Percentiles rank a stretch among this genome's conserved stretches.
Evolutionary conservation across 75 land plant genomes (phyloP).

Genomic region (Azolla pinnata): DNA sequence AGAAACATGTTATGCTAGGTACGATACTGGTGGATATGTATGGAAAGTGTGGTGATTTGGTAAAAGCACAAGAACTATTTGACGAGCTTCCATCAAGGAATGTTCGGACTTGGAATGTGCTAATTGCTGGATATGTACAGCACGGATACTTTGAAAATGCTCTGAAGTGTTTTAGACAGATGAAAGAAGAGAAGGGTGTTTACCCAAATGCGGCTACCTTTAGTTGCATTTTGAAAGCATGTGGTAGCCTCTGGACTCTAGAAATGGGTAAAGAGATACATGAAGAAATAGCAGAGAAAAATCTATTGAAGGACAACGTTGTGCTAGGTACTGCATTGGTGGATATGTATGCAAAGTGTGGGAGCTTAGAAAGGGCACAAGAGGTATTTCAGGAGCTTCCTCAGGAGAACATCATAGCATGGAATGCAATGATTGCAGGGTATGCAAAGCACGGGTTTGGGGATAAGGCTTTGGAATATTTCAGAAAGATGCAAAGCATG

Average conservation of each 20-base stretch:
- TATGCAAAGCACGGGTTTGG: constrained; percentile 23
- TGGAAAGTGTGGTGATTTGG: constrained; percentile 31
- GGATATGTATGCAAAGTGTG: constrained; percentile 37
- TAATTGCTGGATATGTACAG: constrained; percentile 32
- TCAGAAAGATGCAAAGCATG: constrained; percentile 18
- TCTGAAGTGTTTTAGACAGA: constrained; percentile 23
- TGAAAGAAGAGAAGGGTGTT: constrained; percentile 14
- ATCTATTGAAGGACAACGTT: constrained; percentile 13
- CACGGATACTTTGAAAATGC: constrained; percentile 7
- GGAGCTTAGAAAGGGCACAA: constrained; percentile 10
- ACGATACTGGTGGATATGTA: constrained; percentile 41
- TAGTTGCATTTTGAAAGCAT: constrained; percentile 16
- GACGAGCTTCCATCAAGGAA: constrained; percentile 30
- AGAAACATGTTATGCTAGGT: constrained; percentile 12
- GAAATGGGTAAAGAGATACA: constrained; percentile 17
- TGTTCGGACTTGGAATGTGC: constrained; percentile 43
- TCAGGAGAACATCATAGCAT: constrained; percentile 23
- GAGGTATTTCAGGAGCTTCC: constrained; percentile 22
- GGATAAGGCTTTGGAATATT: constrained; percentile 13
- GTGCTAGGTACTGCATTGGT: constrained; percentile 26
- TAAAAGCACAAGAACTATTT: constrained; percentile 28
- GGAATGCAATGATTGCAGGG: constrained; percentile 32
- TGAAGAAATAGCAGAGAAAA: constrained; percentile 5
- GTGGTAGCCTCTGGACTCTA: constrained; percentile 10
- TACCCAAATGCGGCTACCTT: constrained; percentile 8